Evolutionary conservation across 2,329 filamentous ascomycete genomes (phyloP).

Genomic region (Sporothrix luriei): DNA sequence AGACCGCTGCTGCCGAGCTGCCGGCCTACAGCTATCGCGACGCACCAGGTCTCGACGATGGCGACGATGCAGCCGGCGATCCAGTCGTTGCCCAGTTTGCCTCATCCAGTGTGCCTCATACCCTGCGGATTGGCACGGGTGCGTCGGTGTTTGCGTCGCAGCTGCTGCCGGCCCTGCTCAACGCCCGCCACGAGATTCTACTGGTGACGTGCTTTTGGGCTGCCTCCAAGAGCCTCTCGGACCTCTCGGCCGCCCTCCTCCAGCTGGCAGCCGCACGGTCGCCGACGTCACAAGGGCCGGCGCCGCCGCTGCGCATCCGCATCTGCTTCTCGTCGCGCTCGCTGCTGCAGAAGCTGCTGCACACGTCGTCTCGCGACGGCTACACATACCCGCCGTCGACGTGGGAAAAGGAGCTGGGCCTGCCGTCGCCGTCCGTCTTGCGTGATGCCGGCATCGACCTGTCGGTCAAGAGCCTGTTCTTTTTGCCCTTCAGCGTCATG

Average conservation of each 20-base stretch:
- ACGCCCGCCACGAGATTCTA: slow-evolving; percentile 35
- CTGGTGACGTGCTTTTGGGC: slow-evolving; percentile 45
- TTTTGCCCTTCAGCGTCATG: slow-evolving; percentile 81
- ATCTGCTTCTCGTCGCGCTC: slow-evolving; percentile 78
- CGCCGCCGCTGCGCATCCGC: slow-evolving; percentile 59
- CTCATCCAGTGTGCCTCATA: slow-evolving; percentile 51
- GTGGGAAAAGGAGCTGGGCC: slow-evolving; percentile 65
- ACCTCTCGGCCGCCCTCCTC: slow-evolving; percentile 60
- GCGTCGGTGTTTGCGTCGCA: slow-evolving; percentile 57
- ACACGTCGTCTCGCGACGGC: slow-evolving; percentile 65
- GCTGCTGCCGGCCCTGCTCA: slow-evolving; percentile 63
- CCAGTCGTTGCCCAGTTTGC: slow-evolving; percentile 44
- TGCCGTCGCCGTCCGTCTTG: slow-evolving; percentile 59
- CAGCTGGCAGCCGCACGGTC: slow-evolving; percentile 56
- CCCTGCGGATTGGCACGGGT: slow-evolving; percentile 61
- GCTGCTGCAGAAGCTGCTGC: slow-evolving; percentile 72
- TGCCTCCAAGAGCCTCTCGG: slow-evolving; percentile 61
- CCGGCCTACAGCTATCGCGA: slow-evolving; percentile 53
- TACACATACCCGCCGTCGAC: slow-evolving; percentile 60
- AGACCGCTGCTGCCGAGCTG: slow-evolving; percentile 44
- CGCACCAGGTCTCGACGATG: slow-evolving; percentile 36
- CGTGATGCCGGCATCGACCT: slow-evolving; percentile 65
- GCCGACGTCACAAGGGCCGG: slow-evolving; percentile 43
- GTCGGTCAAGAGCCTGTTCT: slow-evolving; percentile 74
- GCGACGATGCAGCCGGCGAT: neutral